Evolutionary conservation across 1,284 basidiomycete genomes (phyloP), one percentile per base, ranked within the genome.

Genomic region (Trametes versicolor): DNA sequence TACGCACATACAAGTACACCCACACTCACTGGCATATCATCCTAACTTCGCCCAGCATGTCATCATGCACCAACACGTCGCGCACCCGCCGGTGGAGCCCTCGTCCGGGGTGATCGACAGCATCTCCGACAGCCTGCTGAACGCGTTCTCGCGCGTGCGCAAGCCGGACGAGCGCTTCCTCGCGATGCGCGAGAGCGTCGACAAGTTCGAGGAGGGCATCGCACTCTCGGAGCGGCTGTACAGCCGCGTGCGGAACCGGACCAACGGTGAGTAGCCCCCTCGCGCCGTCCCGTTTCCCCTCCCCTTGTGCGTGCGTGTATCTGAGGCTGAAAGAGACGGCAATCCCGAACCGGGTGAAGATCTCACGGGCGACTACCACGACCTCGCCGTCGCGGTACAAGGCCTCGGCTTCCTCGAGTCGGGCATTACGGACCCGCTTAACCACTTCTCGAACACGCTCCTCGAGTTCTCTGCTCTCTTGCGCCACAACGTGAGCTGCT

Each of bases 161-260:
- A 99, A 99, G 78, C 97, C 97, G 0, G 97, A 99, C 74, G 95
- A 96, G 71, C 88, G 97, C 27, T 99, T 99, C 76, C 82, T 98
- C 29, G 85, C 90, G 52, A 97, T 99, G 91, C 87, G 92, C 32
- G 95, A 97, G 74, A 85, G 86, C 60, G 91, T 99, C 23, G 97
- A 99, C 79, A 94, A 95, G 75, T 97, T 97, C 71, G 97, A 99
- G 76, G 98, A 99, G 66, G 93, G 95, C 17, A 81, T 98, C 49
- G 82, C 85, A 3, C 81, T 88, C 12, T 91, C 94, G 21, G 97
- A 99, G 72, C 86, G 95, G 13, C 80, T 97, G 25, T 94, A 91
- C 80, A 88, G 80, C 51, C 86, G 94, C 41, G 83, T 91, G 52
- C 87, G 93, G 71, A 87, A 85, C 67, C 84, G 95, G 72, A 90